Evolutionary conservation across 306 rosid species (phyloP).

Genomic region (Ormosia semicastrata): DNA sequence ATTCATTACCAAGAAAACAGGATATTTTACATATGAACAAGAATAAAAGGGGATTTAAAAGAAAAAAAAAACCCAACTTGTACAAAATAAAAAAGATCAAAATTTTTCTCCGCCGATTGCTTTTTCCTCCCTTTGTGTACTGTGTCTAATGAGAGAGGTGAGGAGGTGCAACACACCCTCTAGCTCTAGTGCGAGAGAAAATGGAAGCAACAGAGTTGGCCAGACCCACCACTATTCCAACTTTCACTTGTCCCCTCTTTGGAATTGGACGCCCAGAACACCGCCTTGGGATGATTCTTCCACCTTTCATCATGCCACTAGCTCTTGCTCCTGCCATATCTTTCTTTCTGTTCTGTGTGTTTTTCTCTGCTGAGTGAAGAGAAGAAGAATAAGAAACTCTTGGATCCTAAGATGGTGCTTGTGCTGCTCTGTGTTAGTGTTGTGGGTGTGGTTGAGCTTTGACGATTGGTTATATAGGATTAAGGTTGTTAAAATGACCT

Average conservation of each 20-base stretch:
- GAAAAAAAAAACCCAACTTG: background rate
- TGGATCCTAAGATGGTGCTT: background rate
- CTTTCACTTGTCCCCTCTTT: slow-evolving; percentile 68
- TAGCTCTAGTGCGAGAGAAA: slow-evolving; percentile 34
- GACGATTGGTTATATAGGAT: background rate
- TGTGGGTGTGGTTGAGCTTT: background rate
- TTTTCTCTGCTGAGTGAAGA: background rate
- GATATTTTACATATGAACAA: slow-evolving; percentile 20
- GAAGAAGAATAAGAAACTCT: background rate
- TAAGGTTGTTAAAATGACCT: background rate
- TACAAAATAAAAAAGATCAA: slow-evolving; percentile 22
- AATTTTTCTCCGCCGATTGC: background rate
- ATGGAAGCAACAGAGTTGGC: slow-evolving; percentile 72
- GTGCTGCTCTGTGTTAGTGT: background rate
- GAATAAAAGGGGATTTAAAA: background rate
- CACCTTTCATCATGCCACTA: slow-evolving; percentile 31
- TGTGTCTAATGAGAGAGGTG: background rate
- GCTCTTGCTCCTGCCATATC: slow-evolving; percentile 39
- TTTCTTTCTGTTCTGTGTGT: background rate
- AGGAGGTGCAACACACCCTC: background rate
- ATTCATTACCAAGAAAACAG: slow-evolving; percentile 6
- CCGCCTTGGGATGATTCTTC: slow-evolving; percentile 34
- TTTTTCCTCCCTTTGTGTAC: too few relatives aligned
- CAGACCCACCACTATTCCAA: slow-evolving; percentile 54
- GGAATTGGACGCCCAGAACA: slow-evolving; percentile 55